Percentiles rank a stretch among this genome's conserved stretches.
These are phyloP conservation scores for Vaccinium macrocarpon DNA, from an alignment of 148 eudicot species.

Conservation along the genomic window DNA sequence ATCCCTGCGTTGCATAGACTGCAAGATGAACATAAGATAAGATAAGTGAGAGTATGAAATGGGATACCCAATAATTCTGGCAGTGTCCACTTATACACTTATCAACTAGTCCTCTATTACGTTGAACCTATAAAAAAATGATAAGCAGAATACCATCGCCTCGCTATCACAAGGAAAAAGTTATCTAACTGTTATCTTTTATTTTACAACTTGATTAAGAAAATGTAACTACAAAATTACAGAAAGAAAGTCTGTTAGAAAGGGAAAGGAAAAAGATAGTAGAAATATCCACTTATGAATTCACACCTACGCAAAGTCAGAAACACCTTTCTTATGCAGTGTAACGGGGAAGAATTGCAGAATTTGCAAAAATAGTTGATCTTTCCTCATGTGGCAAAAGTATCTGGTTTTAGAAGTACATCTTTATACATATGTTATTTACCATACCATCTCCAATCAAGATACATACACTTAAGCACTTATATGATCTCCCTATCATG, in stretches of 20 bases:
- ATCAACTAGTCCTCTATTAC: background rate
- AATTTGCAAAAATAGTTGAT: background rate
- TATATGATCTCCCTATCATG: background rate
- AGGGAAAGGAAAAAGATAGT: background rate
- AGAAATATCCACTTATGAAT: background rate
- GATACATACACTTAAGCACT: slow-evolving; percentile 5
- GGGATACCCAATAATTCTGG: background rate
- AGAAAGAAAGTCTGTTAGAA: background rate
- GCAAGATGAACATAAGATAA: slow-evolving; percentile 26
- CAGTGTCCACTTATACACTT: background rate
- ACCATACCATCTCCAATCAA: background rate
- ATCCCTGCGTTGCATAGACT: slow-evolving; percentile 95
- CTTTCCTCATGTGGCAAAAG: background rate
- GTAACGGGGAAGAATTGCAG: background rate
- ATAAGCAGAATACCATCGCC: background rate
- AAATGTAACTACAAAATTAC: background rate
- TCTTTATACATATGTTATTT: too few species aligned
- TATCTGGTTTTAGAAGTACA: background rate
- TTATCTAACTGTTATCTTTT: background rate
- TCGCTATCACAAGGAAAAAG: background rate
- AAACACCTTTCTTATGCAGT: background rate
- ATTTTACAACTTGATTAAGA: background rate
- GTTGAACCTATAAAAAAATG: background rate
- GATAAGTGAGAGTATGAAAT: background rate
- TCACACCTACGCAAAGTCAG: background rate